phyloP scores from a whole-genome alignment of 2,329 filamentous ascomycete genomes.

The Fusarium albosuccineum region DNA sequence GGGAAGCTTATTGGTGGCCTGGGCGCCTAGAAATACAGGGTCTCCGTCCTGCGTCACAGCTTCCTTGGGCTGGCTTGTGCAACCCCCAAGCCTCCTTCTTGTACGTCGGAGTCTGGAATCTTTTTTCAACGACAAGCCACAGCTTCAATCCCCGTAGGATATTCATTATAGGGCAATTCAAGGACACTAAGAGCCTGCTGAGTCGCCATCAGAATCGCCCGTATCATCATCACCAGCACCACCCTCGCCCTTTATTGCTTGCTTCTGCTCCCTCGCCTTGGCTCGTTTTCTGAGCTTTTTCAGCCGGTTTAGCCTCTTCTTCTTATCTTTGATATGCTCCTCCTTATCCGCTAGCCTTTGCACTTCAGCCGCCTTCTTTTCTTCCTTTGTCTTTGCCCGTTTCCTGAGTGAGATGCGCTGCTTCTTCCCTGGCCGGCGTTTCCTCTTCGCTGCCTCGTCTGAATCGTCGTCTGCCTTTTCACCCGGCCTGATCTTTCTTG shows the following conservation, averaged over 20 bases:
- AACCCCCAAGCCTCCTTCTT: constrained; percentile 4
- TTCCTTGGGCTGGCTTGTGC: constrained; percentile 13
- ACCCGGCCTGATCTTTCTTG: constrained; percentile 42
- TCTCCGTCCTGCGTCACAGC: constrained; percentile 18
- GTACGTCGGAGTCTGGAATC: not conserved
- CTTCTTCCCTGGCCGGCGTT: constrained; percentile 69
- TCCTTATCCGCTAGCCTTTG: constrained; percentile 63
- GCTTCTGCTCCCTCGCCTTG: constrained; percentile 69
- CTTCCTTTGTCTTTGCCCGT: constrained; percentile 57
- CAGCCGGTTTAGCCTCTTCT: constrained; percentile 70
- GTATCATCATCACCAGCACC: constrained; percentile 37
- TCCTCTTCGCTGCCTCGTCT: constrained; percentile 47
- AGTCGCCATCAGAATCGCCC: constrained; percentile 27
- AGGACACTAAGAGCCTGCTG: constrained; percentile 31
- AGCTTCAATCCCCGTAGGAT: not conserved
- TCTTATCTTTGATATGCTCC: constrained; percentile 70
- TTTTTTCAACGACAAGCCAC: constrained; percentile 5
- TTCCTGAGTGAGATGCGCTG: constrained; percentile 65
- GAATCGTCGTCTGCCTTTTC: constrained; percentile 27
- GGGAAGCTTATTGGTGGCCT: constrained; percentile 42
- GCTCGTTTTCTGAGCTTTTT: constrained; percentile 71
- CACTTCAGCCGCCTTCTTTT: constrained; percentile 55
- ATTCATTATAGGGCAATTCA: not conserved
- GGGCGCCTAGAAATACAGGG: constrained; percentile 26
- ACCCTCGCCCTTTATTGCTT: constrained; percentile 42